Evolutionary conservation across 1,284 basidiomycete species (phyloP), one percentile per base, ranked within the genome.

Genomic region (Pseudozyma flocculosa): DNA sequence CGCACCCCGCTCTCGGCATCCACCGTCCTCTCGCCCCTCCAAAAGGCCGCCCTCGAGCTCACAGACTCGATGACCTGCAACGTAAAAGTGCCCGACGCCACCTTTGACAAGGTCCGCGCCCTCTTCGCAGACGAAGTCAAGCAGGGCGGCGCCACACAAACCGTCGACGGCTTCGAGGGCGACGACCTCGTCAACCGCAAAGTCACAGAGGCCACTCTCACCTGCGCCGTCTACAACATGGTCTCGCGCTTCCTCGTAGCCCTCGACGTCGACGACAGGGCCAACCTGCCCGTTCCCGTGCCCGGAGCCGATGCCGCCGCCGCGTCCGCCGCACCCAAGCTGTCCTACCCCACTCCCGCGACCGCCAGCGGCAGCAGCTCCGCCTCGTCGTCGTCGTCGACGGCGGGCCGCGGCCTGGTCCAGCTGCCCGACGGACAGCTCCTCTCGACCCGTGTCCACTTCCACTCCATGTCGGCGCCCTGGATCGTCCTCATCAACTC

Each of bases 401-500:
- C 49, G 10, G 60, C 59, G 42, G 57, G 62, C 5, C 43, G 61
- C 43, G 68, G 70, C 21, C 53, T 68, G 3, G 56, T 72, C 9
- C 68, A 68, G 44, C 50, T 67, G 2, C 52, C 61, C 8, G 63
- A 61, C 38, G 68, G 68, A 13, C 61, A 67, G 43, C 57, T 60
- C 17, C 50, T 73, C 34, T 52, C 64, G 36, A 72, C 64, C 2
- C 54, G 68, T 9, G 56, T 72, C 8, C 64, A 70, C 52, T 70
- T 72, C 54, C 58, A 70, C 54, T 61, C 55, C 46, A 64, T 70
- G 59, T 53, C 36, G 5, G 62, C 67, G 2, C 68, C 70, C 0
- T 80, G 79, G 75, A 56, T 81, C 47, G 72, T 81, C 44, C 77
- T 80, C 39, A 68, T 80, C 67, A 81, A 81, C 61, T 80, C 79